These are phyloP conservation scores for Vitis labrusca DNA, from an alignment of 164 flowering plant species.

Conservation along the genomic window DNA sequence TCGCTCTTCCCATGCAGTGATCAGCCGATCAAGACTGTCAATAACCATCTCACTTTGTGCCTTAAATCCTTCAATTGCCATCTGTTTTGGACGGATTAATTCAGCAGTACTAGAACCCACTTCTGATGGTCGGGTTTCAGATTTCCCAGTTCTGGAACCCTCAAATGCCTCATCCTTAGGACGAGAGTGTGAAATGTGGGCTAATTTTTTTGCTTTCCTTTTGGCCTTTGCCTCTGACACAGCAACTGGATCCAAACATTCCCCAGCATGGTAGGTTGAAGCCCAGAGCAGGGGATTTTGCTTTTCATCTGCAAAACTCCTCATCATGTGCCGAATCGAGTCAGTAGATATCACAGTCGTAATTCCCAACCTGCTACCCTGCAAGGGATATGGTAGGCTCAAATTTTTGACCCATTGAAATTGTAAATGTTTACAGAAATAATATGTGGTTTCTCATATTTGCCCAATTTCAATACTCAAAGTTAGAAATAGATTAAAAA, in stretches of 20 bases:
- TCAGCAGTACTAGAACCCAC: slow-evolving; percentile 28
- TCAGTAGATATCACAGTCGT: slow-evolving; percentile 90
- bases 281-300: slow-evolving; percentile 90
- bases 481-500: too few relatives aligned
- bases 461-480: too few relatives aligned
- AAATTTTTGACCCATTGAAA: background rate
- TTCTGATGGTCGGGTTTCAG: slow-evolving; percentile 33
- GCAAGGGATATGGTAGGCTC: slow-evolving; percentile 9
- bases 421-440: too few relatives aligned
- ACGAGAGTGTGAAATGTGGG: slow-evolving; percentile 34
- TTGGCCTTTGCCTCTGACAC: slow-evolving; percentile 86
- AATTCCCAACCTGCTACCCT: slow-evolving; percentile 88
- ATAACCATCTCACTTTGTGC: slow-evolving; percentile 98
- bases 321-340: slow-evolving; percentile 94
- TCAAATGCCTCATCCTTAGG: slow-evolving; percentile 40
- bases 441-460: too few relatives aligned
- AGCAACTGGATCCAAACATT: slow-evolving; percentile 73
- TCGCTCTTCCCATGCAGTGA: slow-evolving; percentile 89
- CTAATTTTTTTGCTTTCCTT: slow-evolving; percentile 67
- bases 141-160: slow-evolving; percentile 29
- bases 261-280: slow-evolving; percentile 95
- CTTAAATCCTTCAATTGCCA: slow-evolving; percentile 89
- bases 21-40: slow-evolving; percentile 88
- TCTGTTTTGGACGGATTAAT: slow-evolving; percentile 60
- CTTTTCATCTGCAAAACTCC: slow-evolving; percentile 86